These are phyloP conservation scores for Chloromonas sp. DNA, from an alignment of 163 green algal species.

Conservation along the genomic window DNA sequence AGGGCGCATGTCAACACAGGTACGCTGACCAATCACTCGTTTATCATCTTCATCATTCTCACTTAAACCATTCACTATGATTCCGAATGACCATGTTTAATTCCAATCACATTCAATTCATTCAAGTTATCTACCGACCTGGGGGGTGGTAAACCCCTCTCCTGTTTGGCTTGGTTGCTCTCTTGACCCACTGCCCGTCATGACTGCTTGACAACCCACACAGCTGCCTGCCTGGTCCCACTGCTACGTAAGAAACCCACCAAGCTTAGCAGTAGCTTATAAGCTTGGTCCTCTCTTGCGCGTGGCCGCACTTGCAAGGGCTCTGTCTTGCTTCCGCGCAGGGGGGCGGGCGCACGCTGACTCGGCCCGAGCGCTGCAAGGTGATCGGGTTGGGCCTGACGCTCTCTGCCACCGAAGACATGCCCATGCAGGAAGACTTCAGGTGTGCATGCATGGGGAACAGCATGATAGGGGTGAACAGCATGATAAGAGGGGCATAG, in stretches of 20 bases:
- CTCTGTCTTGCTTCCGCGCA: background rate
- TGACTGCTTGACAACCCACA: background rate
- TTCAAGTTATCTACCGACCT: no score
- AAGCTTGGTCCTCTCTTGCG: no score
- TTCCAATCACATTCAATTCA: no score
- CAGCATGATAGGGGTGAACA: no score
- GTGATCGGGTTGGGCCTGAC: background rate
- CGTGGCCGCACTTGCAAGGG: no score
- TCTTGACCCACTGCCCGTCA: background rate
- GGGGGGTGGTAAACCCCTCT: no score
- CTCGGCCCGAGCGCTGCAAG: background rate
- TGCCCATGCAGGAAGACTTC: background rate
- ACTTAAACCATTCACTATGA: no score
- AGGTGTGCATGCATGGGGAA: background rate
- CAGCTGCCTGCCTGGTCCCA: background rate
- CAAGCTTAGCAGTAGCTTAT: no score
- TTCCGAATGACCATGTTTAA: no score
- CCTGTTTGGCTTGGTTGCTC: no score
- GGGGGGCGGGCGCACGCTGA: background rate
- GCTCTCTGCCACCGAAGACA: background rate
- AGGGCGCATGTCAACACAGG: background rate
- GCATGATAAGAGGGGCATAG: no score
- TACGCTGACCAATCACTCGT: background rate
- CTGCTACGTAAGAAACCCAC: background rate
- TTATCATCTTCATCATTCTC: no score